Evolutionary conservation across 176 grass and related monocot species (phyloP).

Genomic region (Rhynchospora breviuscula): DNA sequence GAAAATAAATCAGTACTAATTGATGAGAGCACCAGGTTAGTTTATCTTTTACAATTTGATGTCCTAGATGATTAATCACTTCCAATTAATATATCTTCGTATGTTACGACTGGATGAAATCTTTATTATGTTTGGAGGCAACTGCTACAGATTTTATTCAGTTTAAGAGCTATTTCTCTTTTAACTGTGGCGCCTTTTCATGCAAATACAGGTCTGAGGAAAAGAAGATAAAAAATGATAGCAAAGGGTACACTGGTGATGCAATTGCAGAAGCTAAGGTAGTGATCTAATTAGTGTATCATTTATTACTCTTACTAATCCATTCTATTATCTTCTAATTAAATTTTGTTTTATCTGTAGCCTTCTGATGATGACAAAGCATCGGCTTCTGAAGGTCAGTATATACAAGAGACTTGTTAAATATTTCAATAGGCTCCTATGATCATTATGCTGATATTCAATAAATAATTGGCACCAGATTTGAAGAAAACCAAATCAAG

Average conservation of each 20-base stretch:
- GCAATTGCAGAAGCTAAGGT: slow-evolving; percentile 8
- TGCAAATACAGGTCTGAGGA: slow-evolving; percentile 16
- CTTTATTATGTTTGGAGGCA: not conserved
- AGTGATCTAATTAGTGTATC: not conserved
- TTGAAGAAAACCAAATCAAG: slow-evolving; percentile 14
- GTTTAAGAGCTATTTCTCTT: not conserved
- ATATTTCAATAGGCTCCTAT: not conserved
- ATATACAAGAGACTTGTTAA: slow-evolving; percentile 2
- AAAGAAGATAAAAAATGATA: slow-evolving; percentile 17
- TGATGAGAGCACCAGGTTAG: slow-evolving; percentile 8
- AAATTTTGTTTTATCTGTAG: not conserved
- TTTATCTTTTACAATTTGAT: not conserved
- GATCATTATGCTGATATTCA: not conserved
- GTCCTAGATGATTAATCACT: not conserved
- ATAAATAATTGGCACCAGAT: not conserved
- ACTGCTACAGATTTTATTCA: not conserved
- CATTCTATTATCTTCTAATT: slow-evolving; percentile 4
- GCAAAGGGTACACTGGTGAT: not conserved
- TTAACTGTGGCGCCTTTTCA: not conserved
- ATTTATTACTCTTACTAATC: not conserved
- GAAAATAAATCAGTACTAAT: slow-evolving; percentile 15
- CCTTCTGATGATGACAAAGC: slow-evolving; percentile 1
- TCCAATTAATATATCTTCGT: not conserved
- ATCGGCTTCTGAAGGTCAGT: slow-evolving; percentile 26
- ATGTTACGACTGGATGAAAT: not conserved